These are phyloP conservation scores for Agrocybe chaxingu DNA, from an alignment of 768 basidiomycete species.

Conservation along the genomic window DNA sequence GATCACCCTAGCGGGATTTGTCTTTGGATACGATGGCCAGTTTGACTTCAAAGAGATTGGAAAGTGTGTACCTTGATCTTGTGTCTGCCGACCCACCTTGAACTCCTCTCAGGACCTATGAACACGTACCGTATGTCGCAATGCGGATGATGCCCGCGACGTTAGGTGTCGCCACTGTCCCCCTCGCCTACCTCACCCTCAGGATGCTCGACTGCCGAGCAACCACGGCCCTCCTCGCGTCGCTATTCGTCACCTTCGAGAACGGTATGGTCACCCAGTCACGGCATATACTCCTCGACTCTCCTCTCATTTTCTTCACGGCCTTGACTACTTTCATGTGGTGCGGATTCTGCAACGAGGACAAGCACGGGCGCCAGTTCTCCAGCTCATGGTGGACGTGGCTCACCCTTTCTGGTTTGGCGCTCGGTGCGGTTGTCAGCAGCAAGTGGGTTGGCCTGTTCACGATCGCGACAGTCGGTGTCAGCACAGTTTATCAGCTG, in stretches of 20 bases:
- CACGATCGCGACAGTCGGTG: slow-evolving; percentile 91
- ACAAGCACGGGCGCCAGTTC: slow-evolving; percentile 74
- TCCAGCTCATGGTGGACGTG: slow-evolving; percentile 89
- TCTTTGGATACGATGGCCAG: slow-evolving; percentile 86
- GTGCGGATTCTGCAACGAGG: slow-evolving; percentile 89
- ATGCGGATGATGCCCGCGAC: slow-evolving; percentile 96
- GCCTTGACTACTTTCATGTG: slow-evolving; percentile 85
- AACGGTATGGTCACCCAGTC: slow-evolving; percentile 96
- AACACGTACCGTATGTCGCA: slow-evolving; percentile 88
- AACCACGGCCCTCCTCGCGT: slow-evolving; percentile 86
- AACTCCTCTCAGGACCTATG: slow-evolving; percentile 57
- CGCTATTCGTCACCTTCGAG: slow-evolving; percentile 93
- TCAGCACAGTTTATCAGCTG: slow-evolving; percentile 79
- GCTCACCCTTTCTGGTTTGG: slow-evolving; percentile 82
- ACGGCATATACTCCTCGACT: slow-evolving; percentile 94
- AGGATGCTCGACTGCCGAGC: slow-evolving; percentile 90
- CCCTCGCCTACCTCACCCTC: slow-evolving; percentile 89
- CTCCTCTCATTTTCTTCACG: slow-evolving; percentile 98
- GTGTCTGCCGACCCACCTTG: background rate
- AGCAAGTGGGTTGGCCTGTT: slow-evolving; percentile 99
- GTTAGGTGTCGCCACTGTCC: slow-evolving; percentile 87
- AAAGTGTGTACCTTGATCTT: slow-evolving; percentile 55
- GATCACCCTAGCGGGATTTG: slow-evolving; percentile 85
- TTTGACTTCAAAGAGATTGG: slow-evolving; percentile 99
- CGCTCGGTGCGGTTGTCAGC: slow-evolving; percentile 87